Conservation (phyloP, 257 asterid genomes). For the Henckelia pumila region DNA sequence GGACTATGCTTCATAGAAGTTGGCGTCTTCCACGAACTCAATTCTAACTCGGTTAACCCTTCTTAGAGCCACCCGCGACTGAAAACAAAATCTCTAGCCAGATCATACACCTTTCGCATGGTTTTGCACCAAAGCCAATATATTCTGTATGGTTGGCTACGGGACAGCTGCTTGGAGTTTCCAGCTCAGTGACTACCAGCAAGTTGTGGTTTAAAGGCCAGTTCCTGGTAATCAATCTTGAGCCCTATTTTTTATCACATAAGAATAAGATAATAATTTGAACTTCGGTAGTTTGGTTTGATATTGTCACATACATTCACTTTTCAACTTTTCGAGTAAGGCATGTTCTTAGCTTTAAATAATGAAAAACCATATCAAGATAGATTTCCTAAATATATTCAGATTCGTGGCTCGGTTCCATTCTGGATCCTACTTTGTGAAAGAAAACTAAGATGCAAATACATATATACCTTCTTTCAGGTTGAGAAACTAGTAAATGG, state of each 20-base stretch:
- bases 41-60: conserved; percentile 6
- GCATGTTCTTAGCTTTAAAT: too few relatives aligned
- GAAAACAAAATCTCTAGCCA: conserved; percentile 7
- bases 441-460: too few relatives aligned
- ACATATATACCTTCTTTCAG: conserved; percentile 27
- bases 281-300: too few relatives aligned
- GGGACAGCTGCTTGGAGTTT: conserved; percentile 2
- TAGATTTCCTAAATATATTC: too few relatives aligned
- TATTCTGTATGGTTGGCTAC: not conserved
- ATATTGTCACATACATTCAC: too few relatives aligned
- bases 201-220: conserved; percentile 17
- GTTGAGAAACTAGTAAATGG: conserved; percentile 17
- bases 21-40: conserved; percentile 4
- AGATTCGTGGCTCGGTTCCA: too few relatives aligned
- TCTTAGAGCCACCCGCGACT: conserved; percentile 9
- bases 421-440: too few relatives aligned
- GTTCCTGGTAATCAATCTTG: conserved; percentile 20
- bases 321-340: too few relatives aligned
- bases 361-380: too few relatives aligned
- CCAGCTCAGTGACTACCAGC: conserved; percentile 9
- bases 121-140: not conserved
- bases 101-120: not conserved
- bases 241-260: not conserved
- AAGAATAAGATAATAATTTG: not conserved
- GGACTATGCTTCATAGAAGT: too few relatives aligned